Conservation (phyloP, 176 grass and related monocot species). For the Aegilops umbellulata region DNA sequence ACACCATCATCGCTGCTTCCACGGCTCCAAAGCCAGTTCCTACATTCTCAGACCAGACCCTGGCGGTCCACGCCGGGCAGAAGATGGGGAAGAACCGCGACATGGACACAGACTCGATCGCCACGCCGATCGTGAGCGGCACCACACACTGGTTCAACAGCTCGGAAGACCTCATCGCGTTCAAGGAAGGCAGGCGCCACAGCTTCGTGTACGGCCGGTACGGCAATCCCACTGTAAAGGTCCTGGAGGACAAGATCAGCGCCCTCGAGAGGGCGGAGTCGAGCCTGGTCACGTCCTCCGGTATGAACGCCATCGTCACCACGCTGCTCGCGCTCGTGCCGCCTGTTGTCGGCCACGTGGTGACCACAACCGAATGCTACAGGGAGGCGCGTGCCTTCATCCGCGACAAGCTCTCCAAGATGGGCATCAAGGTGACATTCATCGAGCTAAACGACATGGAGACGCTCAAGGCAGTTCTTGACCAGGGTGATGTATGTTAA, state of each 20-base stretch:
- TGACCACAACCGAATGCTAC: slow-evolving; percentile 58
- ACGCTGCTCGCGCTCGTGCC: slow-evolving; percentile 46
- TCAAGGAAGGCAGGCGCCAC: slow-evolving; percentile 66
- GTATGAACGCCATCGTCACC: slow-evolving; percentile 66
- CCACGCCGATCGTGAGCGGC: slow-evolving; percentile 66
- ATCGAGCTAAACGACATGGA: slow-evolving; percentile 52
- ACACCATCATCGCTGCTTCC: no score
- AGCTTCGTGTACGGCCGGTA: slow-evolving; percentile 73
- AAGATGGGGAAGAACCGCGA: slow-evolving; percentile 14
- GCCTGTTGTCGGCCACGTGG: slow-evolving; percentile 38
- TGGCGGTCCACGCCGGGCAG: slow-evolving; percentile 75
- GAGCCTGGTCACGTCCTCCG: slow-evolving; percentile 46
- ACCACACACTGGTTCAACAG: slow-evolving; percentile 68
- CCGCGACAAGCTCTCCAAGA: slow-evolving; percentile 52
- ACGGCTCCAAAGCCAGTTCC: no score
- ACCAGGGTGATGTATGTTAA: no score
- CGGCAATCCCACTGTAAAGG: slow-evolving; percentile 64
- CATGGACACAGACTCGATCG: slow-evolving; percentile 44
- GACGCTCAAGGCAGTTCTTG: no score
- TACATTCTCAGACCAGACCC: slow-evolving; percentile 20
- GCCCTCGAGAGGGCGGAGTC: slow-evolving; percentile 59
- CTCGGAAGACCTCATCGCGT: slow-evolving; percentile 59
- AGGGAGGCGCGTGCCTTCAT: slow-evolving; percentile 59
- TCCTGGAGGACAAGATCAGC: slow-evolving; percentile 76
- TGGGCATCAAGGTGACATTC: slow-evolving; percentile 56